Evolutionary conservation across 2,329 filamentous ascomycete genomes (phyloP).

Genomic region (Fusarium humuli): DNA sequence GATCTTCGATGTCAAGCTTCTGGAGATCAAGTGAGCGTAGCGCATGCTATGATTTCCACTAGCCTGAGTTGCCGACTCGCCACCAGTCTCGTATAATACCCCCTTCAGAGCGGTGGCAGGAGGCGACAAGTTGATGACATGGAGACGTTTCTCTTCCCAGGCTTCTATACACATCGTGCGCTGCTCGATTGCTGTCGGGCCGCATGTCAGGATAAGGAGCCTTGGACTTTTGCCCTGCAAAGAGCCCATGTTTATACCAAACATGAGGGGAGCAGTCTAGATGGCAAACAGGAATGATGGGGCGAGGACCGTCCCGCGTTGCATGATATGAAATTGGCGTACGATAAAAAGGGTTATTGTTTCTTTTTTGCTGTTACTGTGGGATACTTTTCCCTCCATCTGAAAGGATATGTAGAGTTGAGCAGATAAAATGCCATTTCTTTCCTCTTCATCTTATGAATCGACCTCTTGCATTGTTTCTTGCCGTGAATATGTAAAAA

Average conservation of each 20-base stretch:
- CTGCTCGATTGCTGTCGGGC: slow-evolving; percentile 41
- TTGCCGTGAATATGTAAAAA: background rate
- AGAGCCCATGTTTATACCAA: slow-evolving; percentile 30
- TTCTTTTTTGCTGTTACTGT: slow-evolving; percentile 37
- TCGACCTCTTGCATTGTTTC: background rate
- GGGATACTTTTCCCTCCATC: slow-evolving; percentile 15
- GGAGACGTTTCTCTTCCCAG: slow-evolving; percentile 17
- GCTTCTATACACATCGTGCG: slow-evolving; percentile 34
- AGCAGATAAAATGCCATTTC: slow-evolving; percentile 39
- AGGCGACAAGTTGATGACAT: slow-evolving; percentile 23
- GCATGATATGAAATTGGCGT: slow-evolving; percentile 64
- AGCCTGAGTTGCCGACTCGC: slow-evolving; percentile 23
- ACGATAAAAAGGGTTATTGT: slow-evolving; percentile 49
- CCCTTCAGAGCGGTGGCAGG: slow-evolving; percentile 29
- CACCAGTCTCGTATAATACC: slow-evolving; percentile 43
- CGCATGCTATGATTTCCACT: slow-evolving; percentile 9
- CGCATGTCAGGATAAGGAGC: slow-evolving; percentile 57
- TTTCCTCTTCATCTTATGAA: slow-evolving; percentile 10
- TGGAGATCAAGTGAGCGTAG: slow-evolving; percentile 79
- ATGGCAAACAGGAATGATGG: slow-evolving; percentile 59
- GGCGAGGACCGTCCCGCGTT: slow-evolving; percentile 59
- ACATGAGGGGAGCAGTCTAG: slow-evolving; percentile 32
- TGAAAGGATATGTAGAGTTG: slow-evolving; percentile 37
- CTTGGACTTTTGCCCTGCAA: slow-evolving; percentile 59
- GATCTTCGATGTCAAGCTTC: slow-evolving; percentile 89